These are phyloP conservation scores for Asparagopsis taxiformis DNA, from an alignment of 31 red algal species.

Conservation along the genomic window DNA sequence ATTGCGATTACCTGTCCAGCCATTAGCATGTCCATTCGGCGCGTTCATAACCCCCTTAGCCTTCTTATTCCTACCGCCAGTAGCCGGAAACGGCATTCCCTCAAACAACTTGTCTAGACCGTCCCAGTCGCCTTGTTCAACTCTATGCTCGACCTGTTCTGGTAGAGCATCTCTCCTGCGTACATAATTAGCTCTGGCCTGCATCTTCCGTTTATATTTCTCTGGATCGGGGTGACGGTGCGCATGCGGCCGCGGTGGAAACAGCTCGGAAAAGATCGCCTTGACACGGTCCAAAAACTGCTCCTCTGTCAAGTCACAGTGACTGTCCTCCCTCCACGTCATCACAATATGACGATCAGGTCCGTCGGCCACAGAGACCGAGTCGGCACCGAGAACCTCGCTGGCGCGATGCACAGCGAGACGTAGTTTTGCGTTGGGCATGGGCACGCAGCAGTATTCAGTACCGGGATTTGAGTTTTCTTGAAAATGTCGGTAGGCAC, in stretches of 20 bases:
- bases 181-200: neutral
- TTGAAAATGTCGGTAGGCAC: slow-evolving; percentile 1
- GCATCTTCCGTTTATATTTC: neutral
- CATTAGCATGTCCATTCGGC: neutral
- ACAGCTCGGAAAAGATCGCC: neutral
- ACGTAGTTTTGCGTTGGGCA: slow-evolving; percentile 3
- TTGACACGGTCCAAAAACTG: neutral
- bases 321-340: slow-evolving; percentile 13
- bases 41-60: neutral
- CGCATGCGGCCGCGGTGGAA: neutral
- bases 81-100: neutral
- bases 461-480: neutral
- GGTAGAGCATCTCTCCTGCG: neutral
- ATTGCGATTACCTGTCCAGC: neutral
- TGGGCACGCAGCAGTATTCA: slow-evolving; percentile 17
- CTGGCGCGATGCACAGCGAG: slow-evolving; percentile 35
- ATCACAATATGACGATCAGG: slow-evolving; percentile 23
- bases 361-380: slow-evolving; percentile 9
- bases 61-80: slow-evolving; percentile 4
- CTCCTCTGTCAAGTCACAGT: neutral
- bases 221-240: too few species aligned
- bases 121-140: neutral
- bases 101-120: neutral
- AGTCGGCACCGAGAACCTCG: slow-evolving; percentile 19
- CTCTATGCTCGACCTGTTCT: neutral